Base-by-base conservation (phyloP, 2,329 filamentous ascomycete genomes). In the Trichophyton rubrum region DNA sequence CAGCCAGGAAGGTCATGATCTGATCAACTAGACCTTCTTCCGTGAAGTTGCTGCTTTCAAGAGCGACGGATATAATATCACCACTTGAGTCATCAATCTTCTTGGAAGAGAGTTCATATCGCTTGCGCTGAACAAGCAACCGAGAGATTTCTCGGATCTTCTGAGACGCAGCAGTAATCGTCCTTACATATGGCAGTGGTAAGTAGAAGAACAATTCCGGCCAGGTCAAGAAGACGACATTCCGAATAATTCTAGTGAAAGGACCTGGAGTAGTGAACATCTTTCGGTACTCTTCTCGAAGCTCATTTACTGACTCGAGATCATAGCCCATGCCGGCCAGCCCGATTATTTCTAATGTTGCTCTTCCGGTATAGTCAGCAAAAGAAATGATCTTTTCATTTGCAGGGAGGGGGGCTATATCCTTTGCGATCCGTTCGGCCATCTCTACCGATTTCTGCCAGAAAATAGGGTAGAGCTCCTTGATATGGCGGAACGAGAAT, bases 1-100 rank as follows among this genome's bases (percentile, higher is more conserved):
- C 90, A 0, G 86, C 87, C 3, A 95, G 81, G 76, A 95, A 93
- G 0, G 89, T 95, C 88, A 95, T 93, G 70, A 93, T 82, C 73
- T 95, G 90, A 71, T 93, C 87, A 40, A 90, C 82, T n/a, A 95
- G 81, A 62, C 89, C 84, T 56, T 90, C 87, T 64, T 93, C 88
- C 11, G 76, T 81, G 73, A 95, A 93, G 4, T 79, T 83, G 55
- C 87, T 88, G 43, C 85, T 89, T 69, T 86, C 82, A 56, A 95
- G 77, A 15, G 90, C 90, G 0, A 92, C 87, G 0, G 86, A 89
- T 38, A 95, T 77, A 61, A 96, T 93, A 71, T 95, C 90, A 2
- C 61, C 64, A 41, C 63, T 74, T 62, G 80, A 62, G 70, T 74
- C 62, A 27, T 51, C 45, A 3, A 51, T 24, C 60, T 75, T 72